Percentiles rank a stretch among this genome's conserved stretches.
These are phyloP conservation scores for Chamaecyparis obtusa DNA, from an alignment of 75 land plant species.

Conservation along the genomic window DNA sequence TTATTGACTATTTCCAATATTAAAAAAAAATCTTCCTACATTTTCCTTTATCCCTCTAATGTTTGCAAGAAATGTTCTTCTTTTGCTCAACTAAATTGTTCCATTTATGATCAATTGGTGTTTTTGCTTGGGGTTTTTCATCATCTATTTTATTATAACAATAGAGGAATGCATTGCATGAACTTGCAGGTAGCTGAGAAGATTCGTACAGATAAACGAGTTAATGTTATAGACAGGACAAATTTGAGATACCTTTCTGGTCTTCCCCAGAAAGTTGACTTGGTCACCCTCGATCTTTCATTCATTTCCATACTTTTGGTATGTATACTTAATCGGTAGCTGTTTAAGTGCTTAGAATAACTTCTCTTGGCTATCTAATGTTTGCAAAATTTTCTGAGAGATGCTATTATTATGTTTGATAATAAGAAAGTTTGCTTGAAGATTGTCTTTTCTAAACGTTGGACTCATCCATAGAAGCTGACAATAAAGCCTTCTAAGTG, in stretches of 20 bases:
- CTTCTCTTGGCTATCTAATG: not conserved
- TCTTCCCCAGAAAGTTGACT: slow-evolving; percentile 86
- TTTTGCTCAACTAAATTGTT: not conserved
- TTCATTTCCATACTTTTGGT: slow-evolving; percentile 94
- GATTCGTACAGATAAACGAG: slow-evolving; percentile 79
- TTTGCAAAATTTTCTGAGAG: not conserved
- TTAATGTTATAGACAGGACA: slow-evolving; percentile 81
- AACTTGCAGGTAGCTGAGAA: slow-evolving; percentile 85
- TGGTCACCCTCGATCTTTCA: slow-evolving; percentile 91
- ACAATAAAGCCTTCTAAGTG: not conserved
- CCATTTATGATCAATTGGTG: not conserved
- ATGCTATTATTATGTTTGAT: not conserved
- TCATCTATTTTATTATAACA: not conserved
- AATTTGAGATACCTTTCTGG: slow-evolving; percentile 80
- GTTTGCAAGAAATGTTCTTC: not conserved
- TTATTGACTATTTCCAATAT: no score
- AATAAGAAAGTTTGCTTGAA: not conserved
- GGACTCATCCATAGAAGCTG: not conserved
- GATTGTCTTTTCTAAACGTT: not conserved
- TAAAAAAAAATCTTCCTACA: not conserved
- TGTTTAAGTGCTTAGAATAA: not conserved
- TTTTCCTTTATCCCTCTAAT: not conserved
- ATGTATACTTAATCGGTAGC: slow-evolving; percentile 20
- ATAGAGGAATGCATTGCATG: slow-evolving; percentile 2
- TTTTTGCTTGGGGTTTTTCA: not conserved